These are phyloP conservation scores for Curvularia sp. DNA, from an alignment of 2,329 filamentous ascomycete genomes.

Conservation along the genomic window DNA sequence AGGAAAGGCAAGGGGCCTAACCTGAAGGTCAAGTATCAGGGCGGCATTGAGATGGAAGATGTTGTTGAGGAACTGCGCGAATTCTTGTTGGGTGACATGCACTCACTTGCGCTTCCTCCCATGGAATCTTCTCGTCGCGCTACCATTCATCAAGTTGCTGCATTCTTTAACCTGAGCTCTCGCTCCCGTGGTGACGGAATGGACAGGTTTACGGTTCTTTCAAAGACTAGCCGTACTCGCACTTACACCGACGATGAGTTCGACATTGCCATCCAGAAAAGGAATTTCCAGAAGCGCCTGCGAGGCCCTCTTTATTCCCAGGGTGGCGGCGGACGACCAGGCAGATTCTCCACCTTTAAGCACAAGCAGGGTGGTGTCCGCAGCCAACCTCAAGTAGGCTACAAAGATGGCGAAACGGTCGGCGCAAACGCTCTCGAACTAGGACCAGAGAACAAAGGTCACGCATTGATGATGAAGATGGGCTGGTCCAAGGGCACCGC, in stretches of 20 bases:
- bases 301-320: constrained; percentile 22
- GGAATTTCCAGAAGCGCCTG: constrained; percentile 58
- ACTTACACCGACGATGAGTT: constrained; percentile 65
- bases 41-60: constrained; percentile 73
- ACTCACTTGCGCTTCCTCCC: constrained; percentile 77
- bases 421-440: constrained; percentile 86
- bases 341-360: constrained; percentile 18
- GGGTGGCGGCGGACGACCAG: constrained; percentile 18
- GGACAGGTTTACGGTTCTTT: constrained; percentile 76
- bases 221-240: constrained; percentile 73
- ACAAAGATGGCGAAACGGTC: constrained; percentile 86
- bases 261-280: constrained; percentile 51
- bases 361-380: constrained; percentile 23
- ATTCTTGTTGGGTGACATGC: constrained; percentile 70
- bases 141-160: constrained; percentile 79
- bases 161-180: constrained; percentile 78
- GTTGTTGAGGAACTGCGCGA: constrained; percentile 73
- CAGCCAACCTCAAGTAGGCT: constrained; percentile 49
- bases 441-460: constrained; percentile 80
- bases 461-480: constrained; percentile 94
- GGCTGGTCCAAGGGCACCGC: constrained; percentile 90
- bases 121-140: constrained; percentile 83
- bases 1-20: constrained; percentile 54
- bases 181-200: constrained; percentile 79
- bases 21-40: constrained; percentile 73